Evolutionary conservation across 768 basidiomycete species (phyloP).

Genomic region (Russula brevipes): DNA sequence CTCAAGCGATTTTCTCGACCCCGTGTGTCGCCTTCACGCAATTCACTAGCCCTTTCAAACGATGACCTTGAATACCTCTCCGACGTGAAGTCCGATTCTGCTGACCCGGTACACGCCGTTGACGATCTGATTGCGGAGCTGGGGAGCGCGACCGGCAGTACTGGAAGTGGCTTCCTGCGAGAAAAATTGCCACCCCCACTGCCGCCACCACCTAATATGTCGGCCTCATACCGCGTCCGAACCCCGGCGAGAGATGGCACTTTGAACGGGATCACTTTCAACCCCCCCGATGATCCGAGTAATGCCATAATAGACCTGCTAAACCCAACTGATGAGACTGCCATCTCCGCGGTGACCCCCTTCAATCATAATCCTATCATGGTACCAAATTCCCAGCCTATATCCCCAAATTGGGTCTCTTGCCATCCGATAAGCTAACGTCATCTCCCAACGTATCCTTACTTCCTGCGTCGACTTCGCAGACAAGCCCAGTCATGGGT

Average conservation of each 20-base stretch:
- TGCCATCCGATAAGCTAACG: neutral
- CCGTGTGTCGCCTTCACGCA: slow-evolving; percentile 37
- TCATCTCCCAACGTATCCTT: slow-evolving; percentile 20
- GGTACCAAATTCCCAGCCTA: neutral
- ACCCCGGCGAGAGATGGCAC: neutral
- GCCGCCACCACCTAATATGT: slow-evolving; percentile 8
- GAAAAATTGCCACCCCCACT: slow-evolving; percentile 21
- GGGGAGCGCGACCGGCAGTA: slow-evolving; percentile 39
- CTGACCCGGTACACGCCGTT: slow-evolving; percentile 35
- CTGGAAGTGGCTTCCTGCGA: slow-evolving; percentile 30
- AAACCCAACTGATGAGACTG: neutral
- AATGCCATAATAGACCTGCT: neutral
- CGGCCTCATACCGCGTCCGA: neutral
- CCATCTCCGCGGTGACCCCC: neutral
- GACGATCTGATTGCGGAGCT: slow-evolving; percentile 36
- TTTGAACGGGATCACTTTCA: neutral
- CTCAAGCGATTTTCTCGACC: slow-evolving; percentile 64
- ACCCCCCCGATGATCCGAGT: neutral
- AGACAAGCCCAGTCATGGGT: neutral
- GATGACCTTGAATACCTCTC: slow-evolving; percentile 81
- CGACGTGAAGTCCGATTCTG: slow-evolving; percentile 55
- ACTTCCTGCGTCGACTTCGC: slow-evolving; percentile 21
- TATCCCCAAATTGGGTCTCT: neutral
- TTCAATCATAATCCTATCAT: neutral
- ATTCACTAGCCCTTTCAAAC: slow-evolving; percentile 64